Base-by-base conservation (phyloP, 352 stramenopile species). In the Globisporangium irregulare region DNA sequence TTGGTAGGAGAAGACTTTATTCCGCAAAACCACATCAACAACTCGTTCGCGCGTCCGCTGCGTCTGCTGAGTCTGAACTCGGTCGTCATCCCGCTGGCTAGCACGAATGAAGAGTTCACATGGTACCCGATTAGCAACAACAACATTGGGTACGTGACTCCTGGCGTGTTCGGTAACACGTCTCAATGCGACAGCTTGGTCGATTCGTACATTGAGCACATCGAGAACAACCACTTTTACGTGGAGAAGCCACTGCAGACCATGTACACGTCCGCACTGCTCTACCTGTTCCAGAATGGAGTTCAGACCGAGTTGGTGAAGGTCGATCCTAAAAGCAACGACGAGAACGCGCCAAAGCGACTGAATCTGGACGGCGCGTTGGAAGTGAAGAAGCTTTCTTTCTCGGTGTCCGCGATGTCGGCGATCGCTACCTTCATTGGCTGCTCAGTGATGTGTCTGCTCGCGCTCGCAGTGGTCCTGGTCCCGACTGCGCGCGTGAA, bases 381-480 rank as follows among this genome's bases (percentile, higher is more conserved):
- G 46, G 62, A 43, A 62, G 18, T 61, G n/a, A 83, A 75, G n/a
- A 66, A 82, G 24, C 81, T 91, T 50, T 64, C 73, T 64, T 76
- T 91, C 34, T 77, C 81, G 5, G 73, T 89, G 4, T 72, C 79
- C 43, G 69, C 61, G 61, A 70, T 70, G n/a, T 83, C 76, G 2
- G 79, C 78, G 0, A 59, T 79, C 57, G 72, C 84, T 41, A 89
- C 82, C 3, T 75, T 88, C 27, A 60, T 66, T 7, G 82, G 79
- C 9, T 91, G 79, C 56, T 74, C 77, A 59, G 75, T 72, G 34
- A 87, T 91, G 71, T 70, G 83, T 12, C 25, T 86, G 54, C 68
- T 91, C 24, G 79, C 80, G 66, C n/a, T 82, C 18, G 85, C 74
- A 34, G 79, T 91, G 43, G 77, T 91, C 64, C 72, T 76, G 36